Evolutionary conservation across 164 flowering plant genomes (phyloP).

Genomic region (Magnolia changhungtana): DNA sequence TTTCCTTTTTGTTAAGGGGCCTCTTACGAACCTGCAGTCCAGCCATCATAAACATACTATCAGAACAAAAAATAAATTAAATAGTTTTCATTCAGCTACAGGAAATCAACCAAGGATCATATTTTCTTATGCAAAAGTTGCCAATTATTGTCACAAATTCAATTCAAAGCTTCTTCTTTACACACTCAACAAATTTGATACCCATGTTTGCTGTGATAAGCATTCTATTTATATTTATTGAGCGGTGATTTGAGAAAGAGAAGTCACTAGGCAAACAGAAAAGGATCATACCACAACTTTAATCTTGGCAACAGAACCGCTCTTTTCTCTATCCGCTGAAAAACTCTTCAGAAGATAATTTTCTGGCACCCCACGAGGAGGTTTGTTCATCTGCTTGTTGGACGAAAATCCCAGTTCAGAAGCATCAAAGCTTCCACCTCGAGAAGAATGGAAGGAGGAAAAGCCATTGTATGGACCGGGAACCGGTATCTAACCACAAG

Average conservation of each 20-base stretch:
- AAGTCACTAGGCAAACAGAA: neutral
- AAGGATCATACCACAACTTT: slow-evolving; percentile 74
- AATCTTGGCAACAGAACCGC: slow-evolving; percentile 76
- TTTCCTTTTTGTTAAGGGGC: slow-evolving; percentile 76
- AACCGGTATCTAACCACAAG: slow-evolving; percentile 41
- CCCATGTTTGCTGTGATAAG: too few relatives aligned
- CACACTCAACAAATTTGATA: neutral
- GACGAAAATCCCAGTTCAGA: slow-evolving; percentile 44
- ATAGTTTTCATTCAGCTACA: neutral
- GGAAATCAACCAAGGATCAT: neutral
- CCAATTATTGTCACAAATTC: neutral
- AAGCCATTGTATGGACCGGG: slow-evolving; percentile 38
- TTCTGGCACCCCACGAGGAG: slow-evolving; percentile 45
- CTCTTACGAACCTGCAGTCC: slow-evolving; percentile 80
- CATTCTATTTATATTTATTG: neutral
- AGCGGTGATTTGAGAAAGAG: neutral
- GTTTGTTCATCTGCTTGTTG: slow-evolving; percentile 38
- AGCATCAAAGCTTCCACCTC: slow-evolving; percentile 75
- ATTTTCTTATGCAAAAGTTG: neutral
- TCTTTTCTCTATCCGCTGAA: slow-evolving; percentile 55
- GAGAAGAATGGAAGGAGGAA: slow-evolving; percentile 37
- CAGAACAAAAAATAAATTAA: neutral
- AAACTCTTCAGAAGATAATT: slow-evolving; percentile 51
- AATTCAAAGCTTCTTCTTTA: neutral
- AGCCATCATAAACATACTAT: neutral